Percentiles rank a stretch among this genome's conserved stretches.
Evolutionary conservation across 2,329 filamentous ascomycete species (phyloP).

Genomic region (Aspergillus brasiliensis): DNA sequence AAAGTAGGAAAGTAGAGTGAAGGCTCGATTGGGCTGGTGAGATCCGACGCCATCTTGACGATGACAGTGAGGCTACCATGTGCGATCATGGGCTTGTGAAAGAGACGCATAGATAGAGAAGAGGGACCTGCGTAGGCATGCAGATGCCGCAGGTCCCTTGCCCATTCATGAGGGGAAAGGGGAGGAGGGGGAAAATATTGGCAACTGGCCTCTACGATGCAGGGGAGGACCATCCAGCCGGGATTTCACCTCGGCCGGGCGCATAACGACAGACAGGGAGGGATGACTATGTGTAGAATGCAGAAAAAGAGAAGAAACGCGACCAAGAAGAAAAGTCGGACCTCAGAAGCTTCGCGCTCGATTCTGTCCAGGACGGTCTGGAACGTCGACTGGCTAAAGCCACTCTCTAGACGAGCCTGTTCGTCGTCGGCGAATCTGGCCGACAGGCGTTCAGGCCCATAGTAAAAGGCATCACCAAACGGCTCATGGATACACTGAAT

Average conservation of each 20-base stretch:
- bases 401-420: slow-evolving; percentile 45
- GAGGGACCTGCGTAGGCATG: neutral
- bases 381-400: slow-evolving; percentile 49
- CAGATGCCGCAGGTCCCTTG: neutral
- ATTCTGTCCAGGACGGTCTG: slow-evolving; percentile 74
- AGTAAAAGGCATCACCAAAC: slow-evolving; percentile 96
- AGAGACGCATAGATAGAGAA: neutral
- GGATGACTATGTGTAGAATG: neutral
- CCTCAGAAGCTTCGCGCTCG: slow-evolving; percentile 71
- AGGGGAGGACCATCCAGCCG: neutral
- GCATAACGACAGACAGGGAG: neutral
- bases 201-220: neutral
- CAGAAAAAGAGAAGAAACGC: slow-evolving; percentile 22
- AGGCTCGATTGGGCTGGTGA: neutral
- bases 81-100: neutral
- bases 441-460: slow-evolving; percentile 84
- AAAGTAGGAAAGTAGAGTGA: neutral
- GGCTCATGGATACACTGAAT: slow-evolving; percentile 90
- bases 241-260: slow-evolving; percentile 4
- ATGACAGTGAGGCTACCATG: neutral
- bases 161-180: neutral
- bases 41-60: slow-evolving; percentile 10
- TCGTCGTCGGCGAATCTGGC: slow-evolving; percentile 75
- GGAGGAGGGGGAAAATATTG: no score
- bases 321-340: slow-evolving; percentile 49